Evolutionary conservation across 2,329 filamentous ascomycete genomes (phyloP).

Genomic region (Seiridium unicorne): DNA sequence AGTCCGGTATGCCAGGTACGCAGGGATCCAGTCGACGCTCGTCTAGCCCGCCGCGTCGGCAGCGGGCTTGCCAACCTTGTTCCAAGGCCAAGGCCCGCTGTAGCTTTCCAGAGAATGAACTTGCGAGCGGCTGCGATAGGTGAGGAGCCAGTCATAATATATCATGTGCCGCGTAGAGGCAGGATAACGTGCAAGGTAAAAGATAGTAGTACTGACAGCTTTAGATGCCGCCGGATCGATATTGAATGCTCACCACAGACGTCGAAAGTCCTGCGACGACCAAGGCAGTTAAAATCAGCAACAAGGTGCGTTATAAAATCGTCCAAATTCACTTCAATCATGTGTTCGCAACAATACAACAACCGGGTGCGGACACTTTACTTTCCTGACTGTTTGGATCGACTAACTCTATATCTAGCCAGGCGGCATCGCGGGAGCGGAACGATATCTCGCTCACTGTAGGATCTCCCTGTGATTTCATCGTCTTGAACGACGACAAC

Average conservation of each 20-base stretch:
- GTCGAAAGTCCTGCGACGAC: conserved; percentile 24
- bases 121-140: conserved; percentile 23
- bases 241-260: conserved; percentile 24
- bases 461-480: too few relatives aligned
- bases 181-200: background rate
- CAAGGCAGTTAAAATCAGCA: conserved; percentile 22
- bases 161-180: too few relatives aligned
- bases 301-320: conserved; percentile 12
- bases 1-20: background rate
- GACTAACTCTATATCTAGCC: too few relatives aligned
- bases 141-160: conserved; percentile 6
- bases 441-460: too few relatives aligned
- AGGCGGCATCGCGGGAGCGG: too few relatives aligned
- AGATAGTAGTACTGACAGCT: background rate
- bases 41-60: conserved; percentile 23
- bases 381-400: too few relatives aligned
- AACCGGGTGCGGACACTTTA: too few relatives aligned
- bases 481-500: too few relatives aligned
- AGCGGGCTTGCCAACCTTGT: conserved; percentile 25
- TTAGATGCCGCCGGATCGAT: conserved; percentile 22
- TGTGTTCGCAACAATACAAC: too few relatives aligned
- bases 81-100: conserved; percentile 27
- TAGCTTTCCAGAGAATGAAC: conserved; percentile 21
- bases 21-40: conserved; percentile 8
- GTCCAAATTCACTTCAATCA: background rate